These are phyloP conservation scores for Camillea tinctor DNA, from an alignment of 2,329 filamentous ascomycete genomes.

Conservation along the genomic window DNA sequence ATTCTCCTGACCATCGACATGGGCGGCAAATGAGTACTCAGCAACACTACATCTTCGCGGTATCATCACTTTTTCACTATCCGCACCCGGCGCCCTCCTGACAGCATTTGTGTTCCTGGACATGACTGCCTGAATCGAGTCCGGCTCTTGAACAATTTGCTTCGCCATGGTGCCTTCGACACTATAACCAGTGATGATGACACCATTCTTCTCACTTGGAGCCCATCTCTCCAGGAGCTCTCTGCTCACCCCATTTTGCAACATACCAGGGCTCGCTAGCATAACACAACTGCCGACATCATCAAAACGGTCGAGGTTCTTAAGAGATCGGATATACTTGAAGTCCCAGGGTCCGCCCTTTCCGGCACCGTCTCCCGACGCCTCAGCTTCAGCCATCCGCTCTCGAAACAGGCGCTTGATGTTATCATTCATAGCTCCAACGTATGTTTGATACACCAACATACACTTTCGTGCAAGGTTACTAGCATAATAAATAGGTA, in stretches of 20 bases:
- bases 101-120: constrained; percentile 66
- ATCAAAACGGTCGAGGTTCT: constrained; percentile 92
- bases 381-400: constrained; percentile 86
- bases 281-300: constrained; percentile 95
- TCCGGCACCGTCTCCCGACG: constrained; percentile 68
- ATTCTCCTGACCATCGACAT: constrained; percentile 95
- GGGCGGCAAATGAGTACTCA: constrained; percentile 93
- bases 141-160: constrained; percentile 90
- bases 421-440: constrained; percentile 98
- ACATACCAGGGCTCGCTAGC: constrained; percentile 96
- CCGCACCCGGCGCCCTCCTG: constrained; percentile 61
- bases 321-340: constrained; percentile 86
- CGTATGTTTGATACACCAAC: constrained; percentile 98
- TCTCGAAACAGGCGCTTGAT: constrained; percentile 95
- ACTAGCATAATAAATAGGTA: constrained; percentile 96
- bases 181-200: constrained; percentile 97
- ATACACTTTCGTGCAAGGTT: constrained; percentile 96
- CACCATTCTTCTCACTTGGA: constrained; percentile 93
- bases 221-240: constrained; percentile 95
- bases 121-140: constrained; percentile 93
- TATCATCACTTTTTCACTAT: constrained; percentile 87
- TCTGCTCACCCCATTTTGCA: constrained; percentile 92
- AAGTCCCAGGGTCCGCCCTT: constrained; percentile 96
- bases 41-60: constrained; percentile 89
- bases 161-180: constrained; percentile 99